Base-by-base conservation (phyloP, 495 filamentous ascomycete species). In the Pyrenula massariospora region DNA sequence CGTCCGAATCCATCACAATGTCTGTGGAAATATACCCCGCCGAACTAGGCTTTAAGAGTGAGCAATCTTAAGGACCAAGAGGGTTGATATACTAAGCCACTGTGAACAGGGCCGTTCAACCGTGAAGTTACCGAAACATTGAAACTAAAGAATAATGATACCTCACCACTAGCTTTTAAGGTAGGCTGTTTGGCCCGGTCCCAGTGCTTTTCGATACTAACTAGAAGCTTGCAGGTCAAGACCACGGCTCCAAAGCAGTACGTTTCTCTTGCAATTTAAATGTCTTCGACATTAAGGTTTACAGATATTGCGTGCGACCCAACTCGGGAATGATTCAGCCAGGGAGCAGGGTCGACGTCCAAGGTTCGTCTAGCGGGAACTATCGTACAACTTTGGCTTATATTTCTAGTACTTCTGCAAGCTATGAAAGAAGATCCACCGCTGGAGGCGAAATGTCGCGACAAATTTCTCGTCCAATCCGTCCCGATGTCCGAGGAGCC, bases 211-310 rank as follows among this genome's bases (percentile, higher is more conserved):
- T 5, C 15, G 20, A n/a, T 5, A 36, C 53, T 55, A 22, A 55
- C 24, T 48, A 64, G 42, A 10, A 58, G 56, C 54, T 42, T 56
- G 25, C 62, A 96, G 91, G 93, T 98, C 67, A 98, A 98, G 83
- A 98, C 93, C 47, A 98, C 93, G 57, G 94, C 94, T 24, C 93
- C 94, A 3, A 97, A 98, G 72, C 92, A 96, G 92, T 98, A 89
- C 65, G 88, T 69, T 54, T 49, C 25, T 52, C 60, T 24, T 19
- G 24, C 25, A 42, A 58, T 25, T 53, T 55, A 24, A 52, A 24
- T 21, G n/a, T 5, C 19, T 20, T 10, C 20, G 19, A 52, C 20
- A 19, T 24, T 52, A 20, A 74, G 48, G 20, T 22, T 48, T 56
- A 49, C 60, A 97, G 92, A 73, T 98, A 98, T 73, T 97, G 93